Base-by-base conservation (phyloP, 495 filamentous ascomycete species). In the Hypoxylon perforatum region DNA sequence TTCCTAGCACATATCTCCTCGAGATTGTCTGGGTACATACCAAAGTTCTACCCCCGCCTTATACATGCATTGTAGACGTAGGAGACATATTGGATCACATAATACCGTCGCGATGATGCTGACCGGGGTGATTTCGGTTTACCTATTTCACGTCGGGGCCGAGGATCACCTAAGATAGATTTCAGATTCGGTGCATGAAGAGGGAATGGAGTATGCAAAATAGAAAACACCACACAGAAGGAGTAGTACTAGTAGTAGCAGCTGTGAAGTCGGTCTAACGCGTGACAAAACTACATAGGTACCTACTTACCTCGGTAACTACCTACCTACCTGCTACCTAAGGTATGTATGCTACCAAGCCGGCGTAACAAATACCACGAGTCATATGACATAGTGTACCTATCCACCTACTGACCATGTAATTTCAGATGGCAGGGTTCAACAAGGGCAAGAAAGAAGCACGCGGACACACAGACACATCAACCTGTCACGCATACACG, bases 191-290 rank as follows among this genome's bases (percentile, higher is more conserved):
- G 30, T 33, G 7, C 3, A 10, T 10, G 7, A 9, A n/a, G n/a
- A n/a, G n/a, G n/a, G n/a, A n/a, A n/a, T n/a, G n/a, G n/a, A n/a
- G n/a, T n/a, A n/a, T n/a, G 2, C 8, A 33, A 10, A 33, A 33
- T 9, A 33, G 30, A 33, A 10, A 9, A 33, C 30, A 33, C 30
- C 1, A 33, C 30, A 33, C 30, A 9, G 11, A 33, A 33, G 56
- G 52, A 58, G 64, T 25, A 63, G 17, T 17, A 14, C 42, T 21
- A n/a, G 36, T 47, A 63, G 59, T 63, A 62, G 46, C 52, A 49
- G n/a, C n/a, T n/a, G n/a, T n/a, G n/a, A n/a, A 68, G 56, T 68
- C 65, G 65, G 65, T 63, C 65, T 59, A 59, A 54, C 59, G 54
- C 65, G 22, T 38, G 19, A 39, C 42, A 55, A 50, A 28, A 63